Evolutionary conservation across 352 stramenopile species (phyloP).

Genomic region (Phytophthora agathidicida): DNA sequence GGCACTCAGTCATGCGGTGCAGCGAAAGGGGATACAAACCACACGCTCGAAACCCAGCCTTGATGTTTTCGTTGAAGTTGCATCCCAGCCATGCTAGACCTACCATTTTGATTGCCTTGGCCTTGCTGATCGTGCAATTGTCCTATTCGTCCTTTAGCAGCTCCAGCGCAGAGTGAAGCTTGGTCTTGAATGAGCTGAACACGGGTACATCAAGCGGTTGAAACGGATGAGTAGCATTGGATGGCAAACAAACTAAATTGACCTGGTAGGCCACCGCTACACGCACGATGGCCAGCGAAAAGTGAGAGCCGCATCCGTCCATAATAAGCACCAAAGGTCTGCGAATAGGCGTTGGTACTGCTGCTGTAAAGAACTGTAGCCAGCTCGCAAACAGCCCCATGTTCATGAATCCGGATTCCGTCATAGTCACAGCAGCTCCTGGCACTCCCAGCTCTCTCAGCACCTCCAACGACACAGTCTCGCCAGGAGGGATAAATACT

Average conservation of each 20-base stretch:
- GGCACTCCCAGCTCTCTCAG: background rate
- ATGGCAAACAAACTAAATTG: conserved; percentile 14
- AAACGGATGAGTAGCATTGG: conserved; percentile 24
- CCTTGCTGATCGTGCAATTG: conserved; percentile 7
- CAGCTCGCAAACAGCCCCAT: conserved; percentile 2
- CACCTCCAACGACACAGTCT: background rate
- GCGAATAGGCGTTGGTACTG: background rate
- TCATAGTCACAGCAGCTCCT: conserved; percentile 20
- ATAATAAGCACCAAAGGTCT: conserved; percentile 10
- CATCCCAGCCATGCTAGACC: conserved; percentile 3
- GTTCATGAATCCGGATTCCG: conserved; percentile 25
- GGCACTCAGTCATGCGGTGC: background rate
- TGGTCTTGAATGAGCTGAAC: no score
- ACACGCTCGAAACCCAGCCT: conserved; percentile 4
- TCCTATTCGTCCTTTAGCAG: background rate
- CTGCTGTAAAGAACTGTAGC: conserved; percentile 7
- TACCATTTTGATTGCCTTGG: conserved; percentile 1
- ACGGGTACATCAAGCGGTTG: conserved; percentile 32
- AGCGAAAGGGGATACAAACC: conserved; percentile 18
- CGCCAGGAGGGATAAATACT: conserved; percentile 17
- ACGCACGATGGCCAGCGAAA: conserved; percentile 2
- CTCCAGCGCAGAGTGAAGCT: no score
- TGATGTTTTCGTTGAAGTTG: conserved; percentile 3
- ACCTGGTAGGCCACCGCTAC: background rate
- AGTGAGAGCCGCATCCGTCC: conserved; percentile 24